Conservation (phyloP, 495 filamentous ascomycete species). For the Penicilliopsis zonata region DNA sequence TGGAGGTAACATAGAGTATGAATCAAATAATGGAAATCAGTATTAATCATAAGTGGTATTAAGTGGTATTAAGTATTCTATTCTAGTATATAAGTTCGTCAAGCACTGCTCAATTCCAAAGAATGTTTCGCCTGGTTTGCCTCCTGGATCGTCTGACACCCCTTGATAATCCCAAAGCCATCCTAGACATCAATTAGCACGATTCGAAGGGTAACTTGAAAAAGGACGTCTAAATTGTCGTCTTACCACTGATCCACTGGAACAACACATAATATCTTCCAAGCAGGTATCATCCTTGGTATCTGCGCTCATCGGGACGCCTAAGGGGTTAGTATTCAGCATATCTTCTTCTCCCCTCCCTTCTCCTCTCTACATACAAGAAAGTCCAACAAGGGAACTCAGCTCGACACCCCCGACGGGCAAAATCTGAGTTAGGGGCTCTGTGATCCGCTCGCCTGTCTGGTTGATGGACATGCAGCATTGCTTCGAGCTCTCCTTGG, state of each 20-base stretch:
- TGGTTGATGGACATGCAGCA: slow-evolving; percentile 20
- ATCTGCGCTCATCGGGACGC: slow-evolving; percentile 10
- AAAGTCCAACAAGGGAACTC: slow-evolving; percentile 13
- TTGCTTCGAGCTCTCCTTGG: slow-evolving; percentile 10
- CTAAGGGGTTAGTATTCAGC: slow-evolving; percentile 2
- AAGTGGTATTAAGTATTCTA: too few species aligned
- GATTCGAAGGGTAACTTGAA: not conserved
- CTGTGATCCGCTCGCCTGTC: slow-evolving; percentile 8
- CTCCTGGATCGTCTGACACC: too few species aligned
- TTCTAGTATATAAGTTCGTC: too few species aligned
- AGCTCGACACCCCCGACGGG: slow-evolving; percentile 14
- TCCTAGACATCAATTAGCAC: too few species aligned
- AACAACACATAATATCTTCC: slow-evolving; percentile 22
- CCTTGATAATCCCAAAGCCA: too few species aligned
- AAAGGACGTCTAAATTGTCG: not conserved
- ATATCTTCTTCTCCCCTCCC: not conserved
- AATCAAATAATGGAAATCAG: too few species aligned
- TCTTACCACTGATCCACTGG: slow-evolving; percentile 8
- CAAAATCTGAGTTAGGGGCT: slow-evolving; percentile 11
- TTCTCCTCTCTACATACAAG: slow-evolving; percentile 15
- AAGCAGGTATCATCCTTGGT: slow-evolving; percentile 11
- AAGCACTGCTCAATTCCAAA: too few species aligned
- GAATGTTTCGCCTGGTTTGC: too few species aligned
- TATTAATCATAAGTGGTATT: too few species aligned
- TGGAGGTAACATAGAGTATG: too few species aligned